phyloP scores from a whole-genome alignment of 495 filamentous ascomycete genomes.

The Tuber calosporum region DNA sequence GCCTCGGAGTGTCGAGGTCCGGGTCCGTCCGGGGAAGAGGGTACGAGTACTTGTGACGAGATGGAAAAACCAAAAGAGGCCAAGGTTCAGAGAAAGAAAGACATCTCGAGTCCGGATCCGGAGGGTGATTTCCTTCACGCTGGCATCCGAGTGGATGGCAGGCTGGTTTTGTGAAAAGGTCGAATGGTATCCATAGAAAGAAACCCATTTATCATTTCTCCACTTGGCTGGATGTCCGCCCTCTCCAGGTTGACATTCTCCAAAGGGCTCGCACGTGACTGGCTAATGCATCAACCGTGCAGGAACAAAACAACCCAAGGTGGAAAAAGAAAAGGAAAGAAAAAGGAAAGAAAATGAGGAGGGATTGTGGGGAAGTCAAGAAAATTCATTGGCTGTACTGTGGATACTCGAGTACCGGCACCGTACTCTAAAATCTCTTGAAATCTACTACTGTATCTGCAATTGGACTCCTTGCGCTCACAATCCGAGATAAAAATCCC shows the following conservation, averaged over 20 bases:
- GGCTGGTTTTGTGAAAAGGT: not conserved
- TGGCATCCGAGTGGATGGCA: not conserved
- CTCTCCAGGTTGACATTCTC: not conserved
- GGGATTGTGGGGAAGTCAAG: not conserved
- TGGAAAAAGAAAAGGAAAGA: not conserved
- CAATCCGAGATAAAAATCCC: too few relatives aligned
- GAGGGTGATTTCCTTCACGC: not conserved
- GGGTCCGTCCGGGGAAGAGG: constrained; percentile 13
- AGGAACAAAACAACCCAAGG: not conserved
- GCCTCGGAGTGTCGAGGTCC: constrained; percentile 16
- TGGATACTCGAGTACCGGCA: too few relatives aligned
- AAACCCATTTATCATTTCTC: constrained; percentile 2
- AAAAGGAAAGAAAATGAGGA: not conserved
- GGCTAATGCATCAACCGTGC: not conserved
- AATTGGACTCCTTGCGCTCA: too few relatives aligned
- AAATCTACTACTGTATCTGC: too few relatives aligned
- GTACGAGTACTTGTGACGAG: not conserved
- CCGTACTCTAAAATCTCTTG: too few relatives aligned
- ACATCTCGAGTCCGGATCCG: not conserved
- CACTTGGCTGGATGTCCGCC: not conserved
- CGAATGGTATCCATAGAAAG: not conserved
- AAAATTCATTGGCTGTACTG: not conserved
- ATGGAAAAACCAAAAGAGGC: not conserved
- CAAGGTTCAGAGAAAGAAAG: not conserved
- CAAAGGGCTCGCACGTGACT: not conserved